Base-by-base conservation (phyloP, 495 filamentous ascomycete species). In the Aspergillus ostianus region DNA sequence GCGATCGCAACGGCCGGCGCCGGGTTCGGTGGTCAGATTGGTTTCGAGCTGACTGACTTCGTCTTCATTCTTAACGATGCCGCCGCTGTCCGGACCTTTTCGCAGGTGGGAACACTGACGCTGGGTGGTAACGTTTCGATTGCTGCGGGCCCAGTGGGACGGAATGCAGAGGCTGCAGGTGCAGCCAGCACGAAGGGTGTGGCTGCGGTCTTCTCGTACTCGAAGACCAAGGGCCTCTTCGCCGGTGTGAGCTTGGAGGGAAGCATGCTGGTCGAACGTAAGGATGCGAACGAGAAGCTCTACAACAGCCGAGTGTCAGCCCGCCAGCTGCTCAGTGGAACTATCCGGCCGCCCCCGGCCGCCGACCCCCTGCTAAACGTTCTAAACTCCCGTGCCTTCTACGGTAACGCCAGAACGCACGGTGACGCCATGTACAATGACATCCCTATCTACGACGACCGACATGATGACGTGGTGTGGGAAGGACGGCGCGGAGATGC, bases 1-100 rank as follows among this genome's bases (percentile, higher is more conserved):
- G 95, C 94, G 19, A 96, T 98, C 62, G 86, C 87, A 53, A 94
- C 90, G 19, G 90, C 89, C 23, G 94, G 94, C 64, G 95, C 88
- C 57, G 94, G 94, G 26, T 93, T 98, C 63, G 94, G 94, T 65
- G 93, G 94, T 20, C 94, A 98, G 72, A 96, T 98, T 68, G 94
- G 94, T 30, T 93, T 96, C 78, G 94, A 98, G 73, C 78, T 98
- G 60, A 98, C 95, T 47, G 94, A 98, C 70, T 98, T 98, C 71
- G 95, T 98, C 66, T 98, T 98, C 80, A 97, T 98, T 59, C 86
- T 98, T 52, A 98, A 98, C 73, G 94, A 98, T 70, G 82, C 87
- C 46, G 85, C 83, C 46, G 94, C 94, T 23, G 94, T 98, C 46
- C 90, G 90, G 70, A 94, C 94, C 41, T 98, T 98, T 73, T 93